These are phyloP conservation scores for Sungouiozyma ichnusensis DNA, from an alignment of 805 yeast genomes.

Conservation along the genomic window DNA sequence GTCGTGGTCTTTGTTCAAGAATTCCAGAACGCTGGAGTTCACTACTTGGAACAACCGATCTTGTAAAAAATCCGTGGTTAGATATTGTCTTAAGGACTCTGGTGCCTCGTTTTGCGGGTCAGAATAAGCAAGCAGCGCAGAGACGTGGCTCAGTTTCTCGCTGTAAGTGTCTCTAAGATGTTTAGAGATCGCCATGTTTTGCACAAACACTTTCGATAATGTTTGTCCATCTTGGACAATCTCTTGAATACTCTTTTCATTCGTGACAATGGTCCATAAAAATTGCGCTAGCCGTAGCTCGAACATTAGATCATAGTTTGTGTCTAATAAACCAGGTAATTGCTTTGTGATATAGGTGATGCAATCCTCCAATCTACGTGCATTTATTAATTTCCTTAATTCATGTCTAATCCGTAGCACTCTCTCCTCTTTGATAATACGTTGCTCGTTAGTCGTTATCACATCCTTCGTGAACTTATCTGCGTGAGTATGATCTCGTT, in stretches of 20 bases:
- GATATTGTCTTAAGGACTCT: slow-evolving; percentile 16
- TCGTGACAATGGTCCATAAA: slow-evolving; percentile 11
- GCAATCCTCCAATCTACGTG: slow-evolving; percentile 38
- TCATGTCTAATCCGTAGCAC: slow-evolving; percentile 35
- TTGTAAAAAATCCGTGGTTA: slow-evolving; percentile 21
- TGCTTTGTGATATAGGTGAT: slow-evolving; percentile 28
- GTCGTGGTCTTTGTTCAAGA: slow-evolving; percentile 34
- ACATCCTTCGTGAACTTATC: slow-evolving; percentile 4
- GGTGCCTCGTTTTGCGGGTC: slow-evolving; percentile 36
- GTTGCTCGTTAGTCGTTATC: slow-evolving; percentile 23
- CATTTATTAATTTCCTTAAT: slow-evolving; percentile 33
- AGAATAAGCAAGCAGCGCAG: slow-evolving; percentile 43
- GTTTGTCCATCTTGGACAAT: slow-evolving; percentile 18
- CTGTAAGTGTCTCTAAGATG: slow-evolving; percentile 27
- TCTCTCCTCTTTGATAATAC: slow-evolving; percentile 27
- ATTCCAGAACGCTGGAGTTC: slow-evolving; percentile 33
- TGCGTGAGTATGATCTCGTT: slow-evolving; percentile 9
- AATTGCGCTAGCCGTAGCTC: slow-evolving; percentile 23
- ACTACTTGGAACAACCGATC: slow-evolving; percentile 24
- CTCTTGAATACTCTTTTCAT: slow-evolving; percentile 9
- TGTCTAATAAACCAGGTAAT: slow-evolving; percentile 18
- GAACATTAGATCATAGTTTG: slow-evolving; percentile 17
- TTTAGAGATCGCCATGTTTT: slow-evolving; percentile 8
- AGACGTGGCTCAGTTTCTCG: slow-evolving; percentile 35
- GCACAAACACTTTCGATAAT: slow-evolving; percentile 17